Conservation (phyloP, 345 rosid species). For the Streptanthus diversifolius region DNA sequence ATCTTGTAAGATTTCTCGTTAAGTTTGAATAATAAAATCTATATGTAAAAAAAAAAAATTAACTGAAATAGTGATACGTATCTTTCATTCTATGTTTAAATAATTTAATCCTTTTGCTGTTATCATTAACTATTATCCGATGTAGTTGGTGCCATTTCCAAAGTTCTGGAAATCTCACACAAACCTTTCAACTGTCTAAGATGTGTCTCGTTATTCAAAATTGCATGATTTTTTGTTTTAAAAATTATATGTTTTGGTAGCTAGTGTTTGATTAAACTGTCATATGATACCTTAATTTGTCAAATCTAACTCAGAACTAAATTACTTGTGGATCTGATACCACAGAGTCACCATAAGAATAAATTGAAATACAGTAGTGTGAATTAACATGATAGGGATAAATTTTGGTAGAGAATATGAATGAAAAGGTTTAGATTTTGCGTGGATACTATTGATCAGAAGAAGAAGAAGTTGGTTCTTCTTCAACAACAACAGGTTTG, state of each 20-base stretch:
- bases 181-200: background rate
- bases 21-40: background rate
- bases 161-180: background rate
- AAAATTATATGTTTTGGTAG: background rate
- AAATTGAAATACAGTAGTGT: conserved; percentile 1
- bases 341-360: background rate
- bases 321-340: background rate
- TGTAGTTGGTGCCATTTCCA: background rate
- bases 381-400: conserved; percentile 7
- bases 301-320: background rate
- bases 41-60: background rate
- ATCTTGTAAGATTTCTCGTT: background rate
- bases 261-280: background rate
- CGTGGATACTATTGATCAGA: conserved; percentile 11
- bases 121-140: too few species aligned
- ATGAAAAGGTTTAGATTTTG: background rate
- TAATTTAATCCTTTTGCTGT: too few species aligned
- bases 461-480: conserved; percentile 19
- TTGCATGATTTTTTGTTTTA: too few species aligned
- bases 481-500: conserved; percentile 35
- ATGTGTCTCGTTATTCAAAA: background rate
- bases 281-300: background rate
- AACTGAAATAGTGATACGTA: too few species aligned
- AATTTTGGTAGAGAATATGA: conserved; percentile 3
- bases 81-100: too few species aligned